Base-by-base conservation (phyloP, 768 basidiomycete species). In the Leccinum disarticulatum region DNA sequence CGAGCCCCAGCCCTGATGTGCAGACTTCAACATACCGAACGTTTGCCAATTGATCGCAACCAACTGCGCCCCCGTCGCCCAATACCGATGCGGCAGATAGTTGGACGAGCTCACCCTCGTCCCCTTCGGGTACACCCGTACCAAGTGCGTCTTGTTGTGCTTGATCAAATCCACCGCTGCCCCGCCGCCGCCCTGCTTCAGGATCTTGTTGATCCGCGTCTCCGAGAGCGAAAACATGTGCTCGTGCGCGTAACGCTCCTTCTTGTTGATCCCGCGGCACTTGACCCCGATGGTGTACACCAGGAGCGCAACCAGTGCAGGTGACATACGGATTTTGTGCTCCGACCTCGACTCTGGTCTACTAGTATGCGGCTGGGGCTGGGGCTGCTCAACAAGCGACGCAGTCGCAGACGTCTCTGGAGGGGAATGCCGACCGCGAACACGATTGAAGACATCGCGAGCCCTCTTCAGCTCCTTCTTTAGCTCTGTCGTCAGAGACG, bases 31-130 rank as follows among this genome's bases (percentile, higher is more conserved):
- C 87, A 57, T 68, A 95, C 94, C 95, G 64, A 87, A 87, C 0
- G 95, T 98, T 74, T 99, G 96, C 94, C 95, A 98, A 73, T 99
- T 99, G 56, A 99, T 81, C 8, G 96, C 94, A 0, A 95, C 94
- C 6, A 98, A 74, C 72, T 98, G 95, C 13, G 86, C 83, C 0
- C 96, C 96, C 2, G 86, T 86, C 1, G 86, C 85, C 96, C 96
- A 99, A 70, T 86, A 95, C 17, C 86, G 81, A 73, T 94, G 87
- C 7, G 95, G 95, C 61, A 90, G 82, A 66, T 88, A 98, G 68
- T 98, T 98, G 25, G 86, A 86, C 63, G 91, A 94, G 59, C 79
- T 87, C 35, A 98, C 79, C 41, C 95, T 77, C 30, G 80, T 85
- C 1, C 92, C 94, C 66, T 88, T 89, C 0, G 95, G 95, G 69